A percentile compares a stretch with the other conserved stretches of the same genome.
Conservation (phyloP, 2,329 filamentous ascomycete genomes). For the Hymenoscyphus linearis region DNA sequence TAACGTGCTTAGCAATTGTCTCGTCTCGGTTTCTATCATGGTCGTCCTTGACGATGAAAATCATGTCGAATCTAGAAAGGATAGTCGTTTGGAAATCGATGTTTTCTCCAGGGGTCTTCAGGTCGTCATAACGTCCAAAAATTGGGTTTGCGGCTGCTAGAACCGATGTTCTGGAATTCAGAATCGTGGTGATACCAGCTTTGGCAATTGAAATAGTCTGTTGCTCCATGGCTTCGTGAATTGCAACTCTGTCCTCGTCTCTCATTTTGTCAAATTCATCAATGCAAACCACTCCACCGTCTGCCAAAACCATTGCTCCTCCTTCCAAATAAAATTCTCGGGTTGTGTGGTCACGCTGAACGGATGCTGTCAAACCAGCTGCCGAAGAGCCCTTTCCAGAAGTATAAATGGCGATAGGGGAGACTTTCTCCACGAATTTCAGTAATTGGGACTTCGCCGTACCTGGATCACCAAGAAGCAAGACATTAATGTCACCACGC, state of each 20-base stretch:
- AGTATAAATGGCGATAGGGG: conserved; percentile 96
- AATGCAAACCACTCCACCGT: conserved; percentile 95
- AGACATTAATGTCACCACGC: conserved; percentile 95
- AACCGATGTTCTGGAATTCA: conserved; percentile 93
- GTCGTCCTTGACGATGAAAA: conserved; percentile 96
- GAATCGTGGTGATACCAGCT: conserved; percentile 95
- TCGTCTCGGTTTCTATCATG: conserved; percentile 88
- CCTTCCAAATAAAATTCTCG: conserved; percentile 97
- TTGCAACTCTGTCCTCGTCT: conserved; percentile 94
- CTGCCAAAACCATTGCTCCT: conserved; percentile 95
- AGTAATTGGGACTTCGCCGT: conserved; percentile 96
- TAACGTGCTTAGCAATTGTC: conserved; percentile 92
- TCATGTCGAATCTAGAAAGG: conserved; percentile 97
- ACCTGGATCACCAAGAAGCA: conserved; percentile 93
- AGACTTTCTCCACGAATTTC: conserved; percentile 95
- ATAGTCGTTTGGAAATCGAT: conserved; percentile 99
- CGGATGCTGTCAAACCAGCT: conserved; percentile 93
- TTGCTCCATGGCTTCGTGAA: conserved; percentile 99
- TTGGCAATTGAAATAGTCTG: conserved; percentile 99
- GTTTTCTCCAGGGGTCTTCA: conserved; percentile 96
- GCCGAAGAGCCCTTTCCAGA: conserved; percentile 97
- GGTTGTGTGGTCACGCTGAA: conserved; percentile 86
- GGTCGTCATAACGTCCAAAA: conserved; percentile 95
- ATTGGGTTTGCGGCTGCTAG: conserved; percentile 95
- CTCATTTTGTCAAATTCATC: conserved; percentile 99